Evolutionary conservation across 2,329 filamentous ascomycete genomes (phyloP).

Genomic region (Hypoxylon sp.): DNA sequence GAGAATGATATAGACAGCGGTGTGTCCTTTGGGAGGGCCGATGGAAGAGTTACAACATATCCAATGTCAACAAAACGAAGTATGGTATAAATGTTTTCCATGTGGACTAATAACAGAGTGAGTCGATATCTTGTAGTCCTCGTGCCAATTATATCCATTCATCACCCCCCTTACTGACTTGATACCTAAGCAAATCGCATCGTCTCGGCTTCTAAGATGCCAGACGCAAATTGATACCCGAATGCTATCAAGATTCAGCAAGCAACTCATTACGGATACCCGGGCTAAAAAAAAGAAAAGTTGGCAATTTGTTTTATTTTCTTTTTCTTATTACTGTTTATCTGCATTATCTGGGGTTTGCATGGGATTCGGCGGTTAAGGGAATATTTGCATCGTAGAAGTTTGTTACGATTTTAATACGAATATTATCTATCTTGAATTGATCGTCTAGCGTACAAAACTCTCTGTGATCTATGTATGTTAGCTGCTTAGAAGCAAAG

Average conservation of each 20-base stretch:
- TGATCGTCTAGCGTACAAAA: not conserved
- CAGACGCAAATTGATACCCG: conserved; percentile 21
- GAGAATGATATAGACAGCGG: conserved; percentile 26
- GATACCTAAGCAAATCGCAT: conserved; percentile 7
- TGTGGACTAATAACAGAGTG: conserved; percentile 30
- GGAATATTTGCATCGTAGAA: conserved; percentile 4
- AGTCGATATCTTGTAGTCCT: conserved; percentile 15
- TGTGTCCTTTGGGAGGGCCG: not conserved
- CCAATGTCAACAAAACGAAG: conserved; percentile 19
- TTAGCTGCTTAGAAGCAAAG: not conserved
- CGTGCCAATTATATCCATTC: not conserved
- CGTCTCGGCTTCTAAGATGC: not conserved
- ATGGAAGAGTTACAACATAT: conserved; percentile 4
- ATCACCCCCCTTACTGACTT: conserved; percentile 11
- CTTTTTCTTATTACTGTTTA: conserved; percentile 4
- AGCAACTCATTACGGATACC: conserved; percentile 29
- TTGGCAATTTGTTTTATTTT: conserved; percentile 10
- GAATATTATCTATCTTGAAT: not conserved
- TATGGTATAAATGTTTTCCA: conserved; percentile 21
- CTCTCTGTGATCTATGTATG: not conserved
- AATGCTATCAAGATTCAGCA: conserved; percentile 23
- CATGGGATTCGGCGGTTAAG: conserved; percentile 13
- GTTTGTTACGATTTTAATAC: conserved; percentile 9
- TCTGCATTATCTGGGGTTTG: conserved; percentile 9
- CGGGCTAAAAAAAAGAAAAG: conserved; percentile 1